These are phyloP conservation scores for Colletotrichum incanum DNA, from an alignment of 2,329 filamentous ascomycete species.

Conservation along the genomic window DNA sequence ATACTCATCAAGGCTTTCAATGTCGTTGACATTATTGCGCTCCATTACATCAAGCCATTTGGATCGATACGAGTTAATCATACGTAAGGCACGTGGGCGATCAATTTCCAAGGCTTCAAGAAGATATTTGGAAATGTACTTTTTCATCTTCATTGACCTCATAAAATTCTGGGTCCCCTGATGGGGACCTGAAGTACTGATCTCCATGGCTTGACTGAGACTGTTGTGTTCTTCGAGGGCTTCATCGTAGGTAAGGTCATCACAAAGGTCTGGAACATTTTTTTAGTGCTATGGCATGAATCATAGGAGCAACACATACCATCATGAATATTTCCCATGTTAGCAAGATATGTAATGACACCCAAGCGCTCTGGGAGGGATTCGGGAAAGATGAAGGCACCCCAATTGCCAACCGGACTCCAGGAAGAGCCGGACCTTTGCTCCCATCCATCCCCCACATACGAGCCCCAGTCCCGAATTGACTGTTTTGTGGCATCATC, in stretches of 20 bases:
- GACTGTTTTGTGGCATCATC: conserved; percentile 25
- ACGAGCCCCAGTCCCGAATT: conserved; percentile 13
- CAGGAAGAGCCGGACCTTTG: conserved; percentile 21
- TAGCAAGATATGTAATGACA: conserved; percentile 17
- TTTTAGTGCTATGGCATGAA: neutral
- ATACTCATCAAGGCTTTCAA: conserved; percentile 21
- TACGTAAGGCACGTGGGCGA: conserved; percentile 10
- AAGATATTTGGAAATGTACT: conserved; percentile 16
- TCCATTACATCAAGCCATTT: conserved; percentile 34
- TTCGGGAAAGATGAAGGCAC: conserved; percentile 33
- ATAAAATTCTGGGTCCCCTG: neutral
- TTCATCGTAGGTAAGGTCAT: conserved; percentile 22
- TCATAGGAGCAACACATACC: neutral
- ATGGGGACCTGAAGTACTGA: neutral
- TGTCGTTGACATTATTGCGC: neutral
- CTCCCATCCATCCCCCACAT: conserved; percentile 25
- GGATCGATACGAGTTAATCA: conserved; percentile 28
- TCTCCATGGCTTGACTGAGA: conserved; percentile 21
- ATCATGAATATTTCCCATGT: conserved; percentile 35
- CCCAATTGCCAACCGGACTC: conserved; percentile 30
- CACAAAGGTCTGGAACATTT: conserved; percentile 11
- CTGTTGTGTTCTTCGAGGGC: conserved; percentile 22
- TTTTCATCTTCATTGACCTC: conserved; percentile 24
- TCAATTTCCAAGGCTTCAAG: conserved; percentile 24
- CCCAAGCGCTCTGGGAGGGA: conserved; percentile 23